phyloP scores from a whole-genome alignment of 257 asterid species.

The Galeopsis tetrahit region DNA sequence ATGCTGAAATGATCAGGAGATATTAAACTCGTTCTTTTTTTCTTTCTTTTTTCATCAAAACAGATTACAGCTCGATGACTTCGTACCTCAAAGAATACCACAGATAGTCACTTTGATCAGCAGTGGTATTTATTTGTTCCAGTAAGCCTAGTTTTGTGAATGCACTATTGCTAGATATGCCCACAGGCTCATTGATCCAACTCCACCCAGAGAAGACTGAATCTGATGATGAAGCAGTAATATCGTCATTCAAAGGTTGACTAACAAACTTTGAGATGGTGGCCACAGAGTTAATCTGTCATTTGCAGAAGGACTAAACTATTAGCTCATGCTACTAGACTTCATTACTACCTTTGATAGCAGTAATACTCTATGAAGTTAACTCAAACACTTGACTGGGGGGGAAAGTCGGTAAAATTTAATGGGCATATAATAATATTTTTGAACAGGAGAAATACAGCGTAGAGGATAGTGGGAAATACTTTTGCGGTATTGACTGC shows the following conservation, averaged over 20 bases:
- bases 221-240: conserved; percentile 37
- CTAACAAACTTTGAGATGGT: conserved; percentile 53
- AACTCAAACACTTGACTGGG: conserved; percentile 65
- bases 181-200: conserved; percentile 84
- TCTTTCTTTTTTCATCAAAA: neutral
- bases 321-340: conserved; percentile 34
- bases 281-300: conserved; percentile 75
- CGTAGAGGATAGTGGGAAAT: conserved; percentile 27
- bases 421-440: neutral
- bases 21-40: conserved; percentile 5
- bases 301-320: conserved; percentile 31
- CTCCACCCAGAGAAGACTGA: conserved; percentile 65
- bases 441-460: conserved; percentile 1
- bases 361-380: conserved; percentile 46
- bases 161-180: conserved; percentile 69
- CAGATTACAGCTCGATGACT: conserved; percentile 10
- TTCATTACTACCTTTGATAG: neutral
- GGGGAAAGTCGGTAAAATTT: too few species aligned
- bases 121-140: conserved; percentile 90
- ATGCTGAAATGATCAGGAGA: conserved; percentile 47
- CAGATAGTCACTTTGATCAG: conserved; percentile 77
- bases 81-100: conserved; percentile 85
- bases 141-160: conserved; percentile 56
- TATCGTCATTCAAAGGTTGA: conserved; percentile 50
- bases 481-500: conserved; percentile 82